Evolutionary conservation across 805 yeast genomes (phyloP).

Genomic region (Hanseniaspora guilliermondii): DNA sequence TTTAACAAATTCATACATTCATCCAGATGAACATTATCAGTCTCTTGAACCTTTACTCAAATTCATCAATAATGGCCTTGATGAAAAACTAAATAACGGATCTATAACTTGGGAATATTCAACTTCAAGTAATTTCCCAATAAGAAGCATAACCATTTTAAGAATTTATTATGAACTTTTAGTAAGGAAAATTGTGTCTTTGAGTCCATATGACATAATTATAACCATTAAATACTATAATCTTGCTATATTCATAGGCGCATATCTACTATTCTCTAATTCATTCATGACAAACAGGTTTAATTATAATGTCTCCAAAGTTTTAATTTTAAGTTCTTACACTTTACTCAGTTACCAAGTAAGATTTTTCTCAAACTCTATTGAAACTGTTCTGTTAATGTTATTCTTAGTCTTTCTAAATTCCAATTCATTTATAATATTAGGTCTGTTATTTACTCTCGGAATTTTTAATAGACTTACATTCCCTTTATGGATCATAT

Average conservation of each 20-base stretch:
- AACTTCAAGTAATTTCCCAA: slow-evolving; percentile 17
- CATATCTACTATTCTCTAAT: not conserved
- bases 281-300: not conserved
- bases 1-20: slow-evolving; percentile 43
- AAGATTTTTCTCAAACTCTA: slow-evolving; percentile 79
- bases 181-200: not conserved
- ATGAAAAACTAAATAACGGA: slow-evolving; percentile 12
- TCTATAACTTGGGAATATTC: slow-evolving; percentile 18
- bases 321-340: slow-evolving; percentile 44
- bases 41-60: slow-evolving; percentile 56
- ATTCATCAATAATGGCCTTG: not conserved
- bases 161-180: not conserved
- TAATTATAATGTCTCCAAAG: slow-evolving; percentile 22
- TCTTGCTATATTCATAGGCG: not conserved
- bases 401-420: slow-evolving; percentile 33
- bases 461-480: slow-evolving; percentile 82
- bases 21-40: slow-evolving; percentile 97
- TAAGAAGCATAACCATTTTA: not conserved
- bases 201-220: not conserved
- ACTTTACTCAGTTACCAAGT: slow-evolving; percentile 69
- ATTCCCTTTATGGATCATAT: slow-evolving; percentile 56
- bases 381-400: slow-evolving; percentile 46
- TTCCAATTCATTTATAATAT: slow-evolving; percentile 20
- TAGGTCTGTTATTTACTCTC: slow-evolving; percentile 42
- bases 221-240: slow-evolving; percentile 17